These are phyloP conservation scores for Lactifluus subvellereus DNA, from an alignment of 768 basidiomycete species.

Conservation along the genomic window DNA sequence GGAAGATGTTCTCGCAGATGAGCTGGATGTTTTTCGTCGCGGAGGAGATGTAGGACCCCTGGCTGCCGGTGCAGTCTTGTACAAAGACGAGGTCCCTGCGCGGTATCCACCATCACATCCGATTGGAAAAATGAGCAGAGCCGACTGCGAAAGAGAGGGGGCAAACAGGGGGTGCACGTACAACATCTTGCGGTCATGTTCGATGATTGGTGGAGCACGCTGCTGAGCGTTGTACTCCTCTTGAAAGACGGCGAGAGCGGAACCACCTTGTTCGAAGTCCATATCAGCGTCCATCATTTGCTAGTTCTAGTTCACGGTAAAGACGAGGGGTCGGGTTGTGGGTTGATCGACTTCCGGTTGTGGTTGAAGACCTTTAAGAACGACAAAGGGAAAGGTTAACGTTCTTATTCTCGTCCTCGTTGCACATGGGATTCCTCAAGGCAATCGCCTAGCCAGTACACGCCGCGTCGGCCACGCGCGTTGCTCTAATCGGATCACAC, in stretches of 20 bases:
- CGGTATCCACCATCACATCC: background rate
- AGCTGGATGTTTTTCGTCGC: constrained; percentile 95
- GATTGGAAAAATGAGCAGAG: constrained; percentile 1
- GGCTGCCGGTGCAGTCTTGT: constrained; percentile 91
- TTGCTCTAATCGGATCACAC: constrained; percentile 11
- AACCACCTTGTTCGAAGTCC: constrained; percentile 47
- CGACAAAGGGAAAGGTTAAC: constrained; percentile 10
- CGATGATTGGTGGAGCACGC: constrained; percentile 34
- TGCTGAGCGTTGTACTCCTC: constrained; percentile 32
- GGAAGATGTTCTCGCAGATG: constrained; percentile 91
- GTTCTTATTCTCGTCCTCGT: constrained; percentile 20
- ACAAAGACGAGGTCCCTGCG: constrained; percentile 88
- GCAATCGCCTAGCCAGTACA: constrained; percentile 13
- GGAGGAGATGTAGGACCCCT: constrained; percentile 85
- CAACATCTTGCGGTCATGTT: constrained; percentile 65
- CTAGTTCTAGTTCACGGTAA: constrained; percentile 3
- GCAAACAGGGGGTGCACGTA: constrained; percentile 36
- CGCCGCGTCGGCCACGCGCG: constrained; percentile 13
- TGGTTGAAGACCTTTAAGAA: background rate
- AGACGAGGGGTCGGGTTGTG: background rate
- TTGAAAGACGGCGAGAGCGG: constrained; percentile 32
- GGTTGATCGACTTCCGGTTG: background rate
- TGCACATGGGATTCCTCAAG: constrained; percentile 18
- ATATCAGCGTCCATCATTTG: constrained; percentile 74
- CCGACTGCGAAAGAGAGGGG: background rate